Conservation (phyloP, 306 rosid species). For the Urtica urens region DNA sequence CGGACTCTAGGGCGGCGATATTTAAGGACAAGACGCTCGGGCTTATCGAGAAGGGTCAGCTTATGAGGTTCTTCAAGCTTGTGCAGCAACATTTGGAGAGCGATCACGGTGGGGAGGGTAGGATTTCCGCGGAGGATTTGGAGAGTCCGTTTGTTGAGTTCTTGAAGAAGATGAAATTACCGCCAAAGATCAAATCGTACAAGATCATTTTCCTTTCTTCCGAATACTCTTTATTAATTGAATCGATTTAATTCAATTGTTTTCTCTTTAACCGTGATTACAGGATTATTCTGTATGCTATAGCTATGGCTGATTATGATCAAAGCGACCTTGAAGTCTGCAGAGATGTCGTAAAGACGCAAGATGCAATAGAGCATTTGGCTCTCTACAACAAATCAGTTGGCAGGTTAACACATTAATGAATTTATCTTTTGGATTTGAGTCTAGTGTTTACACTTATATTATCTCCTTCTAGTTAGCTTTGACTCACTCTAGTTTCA, state of each 20-base stretch:
- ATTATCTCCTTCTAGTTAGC: too few relatives aligned
- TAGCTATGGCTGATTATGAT: constrained; percentile 69
- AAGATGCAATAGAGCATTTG: constrained; percentile 59
- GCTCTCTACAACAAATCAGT: constrained; percentile 70
- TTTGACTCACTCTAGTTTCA: too few relatives aligned
- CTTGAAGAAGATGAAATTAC: constrained; percentile 60
- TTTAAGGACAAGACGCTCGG: constrained; percentile 66
- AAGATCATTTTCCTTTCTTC: constrained; percentile 30
- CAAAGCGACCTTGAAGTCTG: constrained; percentile 44
- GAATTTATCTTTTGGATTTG: too few relatives aligned
- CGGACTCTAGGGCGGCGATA: constrained; percentile 82
- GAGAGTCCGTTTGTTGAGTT: constrained; percentile 58
- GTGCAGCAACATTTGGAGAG: constrained; percentile 62
- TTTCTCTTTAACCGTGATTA: constrained; percentile 5
- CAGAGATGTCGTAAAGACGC: constrained; percentile 50
- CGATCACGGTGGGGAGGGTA: constrained; percentile 13
- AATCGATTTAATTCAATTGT: neutral
- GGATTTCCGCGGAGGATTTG: constrained; percentile 64
- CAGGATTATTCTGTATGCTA: constrained; percentile 84
- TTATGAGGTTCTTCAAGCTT: constrained; percentile 82
- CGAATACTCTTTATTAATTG: too few relatives aligned
- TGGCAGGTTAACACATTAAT: constrained; percentile 79
- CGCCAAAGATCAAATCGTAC: constrained; percentile 82
- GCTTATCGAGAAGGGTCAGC: constrained; percentile 62
- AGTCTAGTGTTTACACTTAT: too few relatives aligned